Percentiles rank a stretch among this genome's conserved stretches.
Evolutionary conservation across 257 asterid species (phyloP).

Genomic region (Plectranthus barbatus): DNA sequence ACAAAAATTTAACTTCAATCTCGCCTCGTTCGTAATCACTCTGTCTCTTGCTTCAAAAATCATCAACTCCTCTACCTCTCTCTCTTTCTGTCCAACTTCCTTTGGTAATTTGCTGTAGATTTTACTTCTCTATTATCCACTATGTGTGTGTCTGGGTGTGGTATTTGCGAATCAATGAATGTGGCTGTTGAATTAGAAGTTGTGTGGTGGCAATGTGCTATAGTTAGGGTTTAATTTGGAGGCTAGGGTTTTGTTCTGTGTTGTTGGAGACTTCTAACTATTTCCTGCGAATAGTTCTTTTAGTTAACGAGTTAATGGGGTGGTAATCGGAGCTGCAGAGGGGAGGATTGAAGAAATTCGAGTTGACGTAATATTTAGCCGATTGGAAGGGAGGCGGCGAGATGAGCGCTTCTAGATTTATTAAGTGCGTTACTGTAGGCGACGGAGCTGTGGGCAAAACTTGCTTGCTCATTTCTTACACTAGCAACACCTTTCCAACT

Average conservation of each 20-base stretch:
- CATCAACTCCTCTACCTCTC: neutral
- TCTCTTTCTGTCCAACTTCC: conserved; percentile 27
- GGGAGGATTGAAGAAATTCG: neutral
- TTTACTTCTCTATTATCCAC: neutral
- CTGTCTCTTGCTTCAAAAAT: neutral
- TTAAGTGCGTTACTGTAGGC: conserved; percentile 61
- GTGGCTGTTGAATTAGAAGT: conserved; percentile 21
- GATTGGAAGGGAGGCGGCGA: conserved; percentile 16
- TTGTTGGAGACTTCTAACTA: neutral
- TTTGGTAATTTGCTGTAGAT: no score
- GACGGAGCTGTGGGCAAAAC: conserved; percentile 73
- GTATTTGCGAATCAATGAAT: neutral
- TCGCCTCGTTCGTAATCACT: neutral
- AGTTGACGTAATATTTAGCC: conserved; percentile 10
- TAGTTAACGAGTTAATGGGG: conserved; percentile 2
- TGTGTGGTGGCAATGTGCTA: neutral
- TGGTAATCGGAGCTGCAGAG: neutral
- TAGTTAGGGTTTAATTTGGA: conserved; percentile 6
- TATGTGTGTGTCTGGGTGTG: neutral
- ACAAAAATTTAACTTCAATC: no score
- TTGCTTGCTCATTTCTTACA: conserved; percentile 57
- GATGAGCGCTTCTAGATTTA: conserved; percentile 62
- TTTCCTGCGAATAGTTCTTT: neutral
- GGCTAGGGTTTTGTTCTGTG: conserved; percentile 17
- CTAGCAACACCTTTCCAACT: conserved; percentile 61